These are phyloP conservation scores for Xylaria multiplex DNA, from an alignment of 2,329 filamentous ascomycete genomes.

Conservation along the genomic window DNA sequence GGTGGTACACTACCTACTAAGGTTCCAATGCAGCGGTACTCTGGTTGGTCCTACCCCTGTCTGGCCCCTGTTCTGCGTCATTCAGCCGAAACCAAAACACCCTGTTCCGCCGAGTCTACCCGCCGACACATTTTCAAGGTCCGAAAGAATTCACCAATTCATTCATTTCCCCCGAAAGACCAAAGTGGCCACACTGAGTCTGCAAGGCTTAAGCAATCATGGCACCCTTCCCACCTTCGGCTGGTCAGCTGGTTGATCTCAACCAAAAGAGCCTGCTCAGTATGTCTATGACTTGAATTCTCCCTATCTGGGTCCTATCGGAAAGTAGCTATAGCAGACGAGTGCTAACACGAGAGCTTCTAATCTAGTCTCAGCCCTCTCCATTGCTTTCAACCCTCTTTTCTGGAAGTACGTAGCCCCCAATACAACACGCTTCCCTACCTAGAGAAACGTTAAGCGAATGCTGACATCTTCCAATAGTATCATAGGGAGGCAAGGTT, in stretches of 20 bases:
- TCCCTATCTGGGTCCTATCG: background rate
- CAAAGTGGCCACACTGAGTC: background rate
- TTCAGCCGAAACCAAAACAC: conserved; percentile 23
- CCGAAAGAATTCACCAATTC: conserved; percentile 17
- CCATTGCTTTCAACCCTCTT: conserved; percentile 95
- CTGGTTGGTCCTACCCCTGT: background rate
- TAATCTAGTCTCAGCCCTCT: conserved; percentile 75
- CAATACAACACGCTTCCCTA: background rate
- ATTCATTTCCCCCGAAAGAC: background rate
- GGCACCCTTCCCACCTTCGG: conserved; percentile 51
- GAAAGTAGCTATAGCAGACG: conserved; percentile 6
- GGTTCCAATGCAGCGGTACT: conserved; percentile 15
- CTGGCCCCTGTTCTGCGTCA: conserved; percentile 7
- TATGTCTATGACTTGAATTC: conserved; percentile 55
- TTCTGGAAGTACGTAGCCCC: conserved; percentile 90
- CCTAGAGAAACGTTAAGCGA: background rate
- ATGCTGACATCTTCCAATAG: conserved; percentile 55
- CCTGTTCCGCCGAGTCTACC: conserved; percentile 24
- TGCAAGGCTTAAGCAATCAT: conserved; percentile 46
- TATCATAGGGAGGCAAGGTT: conserved; percentile 85
- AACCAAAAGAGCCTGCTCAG: conserved; percentile 72
- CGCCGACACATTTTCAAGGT: conserved; percentile 23
- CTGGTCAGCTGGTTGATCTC: conserved; percentile 67
- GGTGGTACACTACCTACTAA: conserved; percentile 2
- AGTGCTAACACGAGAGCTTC: conserved; percentile 34